A percentile compares a stretch with the other conserved stretches of the same genome.
phyloP scores from a whole-genome alignment of 805 yeast genomes.

The Barnettozyma californica region DNA sequence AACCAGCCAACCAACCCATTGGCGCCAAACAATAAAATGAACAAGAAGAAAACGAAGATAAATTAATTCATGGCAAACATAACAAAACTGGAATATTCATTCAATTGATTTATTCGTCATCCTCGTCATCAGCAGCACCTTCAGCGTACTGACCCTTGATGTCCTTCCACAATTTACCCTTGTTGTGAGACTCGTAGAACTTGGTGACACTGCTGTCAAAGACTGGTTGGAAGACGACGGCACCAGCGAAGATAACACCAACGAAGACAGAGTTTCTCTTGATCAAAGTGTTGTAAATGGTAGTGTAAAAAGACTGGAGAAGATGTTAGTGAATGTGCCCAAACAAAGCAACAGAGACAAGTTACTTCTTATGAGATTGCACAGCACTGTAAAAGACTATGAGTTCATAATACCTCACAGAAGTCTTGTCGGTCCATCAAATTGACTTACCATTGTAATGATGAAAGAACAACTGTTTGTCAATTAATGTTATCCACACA shows the following conservation, averaged over 20 bases:
- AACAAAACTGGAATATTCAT: background rate
- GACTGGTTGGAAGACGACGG: slow-evolving; percentile 79
- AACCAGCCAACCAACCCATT: background rate
- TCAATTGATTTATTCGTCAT: slow-evolving; percentile 33
- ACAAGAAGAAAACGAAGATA: background rate
- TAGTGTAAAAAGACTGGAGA: slow-evolving; percentile 35
- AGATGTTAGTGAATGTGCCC: background rate
- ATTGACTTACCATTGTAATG: slow-evolving; percentile 4
- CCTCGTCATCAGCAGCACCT: slow-evolving; percentile 57
- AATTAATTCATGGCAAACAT: slow-evolving; percentile 3
- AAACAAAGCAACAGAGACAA: background rate
- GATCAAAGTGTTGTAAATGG: slow-evolving; percentile 61
- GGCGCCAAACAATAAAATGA: background rate
- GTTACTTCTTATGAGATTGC: background rate
- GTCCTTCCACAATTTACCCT: slow-evolving; percentile 83
- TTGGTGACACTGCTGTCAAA: slow-evolving; percentile 62
- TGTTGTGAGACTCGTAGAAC: slow-evolving; percentile 76
- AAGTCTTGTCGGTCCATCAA: background rate
- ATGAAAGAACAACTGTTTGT: background rate
- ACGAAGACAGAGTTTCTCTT: slow-evolving; percentile 91
- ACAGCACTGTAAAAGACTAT: background rate
- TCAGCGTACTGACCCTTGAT: slow-evolving; percentile 54
- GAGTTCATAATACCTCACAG: background rate
- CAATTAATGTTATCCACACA: background rate
- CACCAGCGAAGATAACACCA: slow-evolving; percentile 73